Evolutionary conservation across 2,329 filamentous ascomycete species (phyloP), one percentile per base, ranked within the genome.

Genomic region (Hypoxylon sp.): DNA sequence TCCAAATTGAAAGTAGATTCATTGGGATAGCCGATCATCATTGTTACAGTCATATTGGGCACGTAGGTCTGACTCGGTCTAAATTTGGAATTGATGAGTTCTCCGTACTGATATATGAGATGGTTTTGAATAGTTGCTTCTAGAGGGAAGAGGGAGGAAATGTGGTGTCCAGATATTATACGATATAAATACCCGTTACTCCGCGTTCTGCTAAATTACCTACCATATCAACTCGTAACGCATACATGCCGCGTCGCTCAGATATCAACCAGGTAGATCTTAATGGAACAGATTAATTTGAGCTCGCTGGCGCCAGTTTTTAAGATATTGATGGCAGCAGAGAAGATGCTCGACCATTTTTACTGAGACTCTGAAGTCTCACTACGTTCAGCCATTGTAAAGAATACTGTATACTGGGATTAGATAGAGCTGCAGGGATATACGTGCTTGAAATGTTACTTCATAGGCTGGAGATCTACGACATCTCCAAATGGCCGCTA

Each of bases 21-120:
- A 40, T 63, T 66, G 22, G 64, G 68, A 31, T 70, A 72, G 13
- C 62, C 66, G 66, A 74, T 67, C 51, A 72, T 64, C 68, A 72
- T 70, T 17, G 62, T 65, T 25, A 72, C 30, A 5, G 59, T 48
- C 70, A 70, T 72, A 2, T 62, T 66, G 51, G 33, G n/a, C 22
- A 20, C n/a, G 20, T 3, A n/a, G 22, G 14, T 6, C n/a, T 33
- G 42, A 25, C 33, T 20, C 13, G 7, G 2, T 13, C 2, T 20
- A 53, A 44, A 31, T n/a, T 42, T 3, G 31, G n/a, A 33, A 8
- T 8, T 22, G 5, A 31, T 25, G 14, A 3, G n/a, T 6, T 54
- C 10, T 14, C 13, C 31, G 30, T 20, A 27, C 22, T 37, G n/a
- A 20, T 33, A 27, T 51, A 7, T 1, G 25, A 46, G 35, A n/a